A percentile compares a stretch with the other conserved stretches of the same genome.
phyloP scores from a whole-genome alignment of 148 eudicot species.

The Camellia granthamiana region DNA sequence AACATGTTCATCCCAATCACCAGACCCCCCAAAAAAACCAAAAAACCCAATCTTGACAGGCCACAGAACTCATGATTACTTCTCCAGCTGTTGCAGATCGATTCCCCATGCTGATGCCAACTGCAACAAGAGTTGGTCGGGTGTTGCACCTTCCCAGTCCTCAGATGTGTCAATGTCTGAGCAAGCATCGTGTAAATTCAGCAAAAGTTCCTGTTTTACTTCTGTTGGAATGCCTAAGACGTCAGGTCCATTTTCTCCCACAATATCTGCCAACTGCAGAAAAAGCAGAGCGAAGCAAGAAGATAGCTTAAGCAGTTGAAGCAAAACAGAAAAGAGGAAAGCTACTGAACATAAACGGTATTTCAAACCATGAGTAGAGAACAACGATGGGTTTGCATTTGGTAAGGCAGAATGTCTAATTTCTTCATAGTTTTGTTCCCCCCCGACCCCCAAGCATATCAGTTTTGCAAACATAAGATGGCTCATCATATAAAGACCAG shows the following conservation, averaged over 20 bases:
- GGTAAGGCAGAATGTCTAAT: background rate
- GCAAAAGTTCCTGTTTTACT: conserved; percentile 66
- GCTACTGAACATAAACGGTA: background rate
- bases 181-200: conserved; percentile 68
- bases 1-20: conserved; percentile 1
- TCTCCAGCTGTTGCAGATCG: conserved; percentile 64
- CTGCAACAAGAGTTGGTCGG: conserved; percentile 83
- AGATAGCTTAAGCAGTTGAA: background rate
- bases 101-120: conserved; percentile 89
- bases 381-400: background rate
- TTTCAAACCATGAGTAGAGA: background rate
- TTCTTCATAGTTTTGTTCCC: too few species aligned
- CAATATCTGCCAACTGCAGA: conserved; percentile 61
- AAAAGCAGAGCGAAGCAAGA: background rate
- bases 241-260: conserved; percentile 78
- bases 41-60: background rate
- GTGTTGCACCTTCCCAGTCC: conserved; percentile 91
- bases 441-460: background rate
- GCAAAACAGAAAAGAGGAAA: background rate
- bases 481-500: background rate
- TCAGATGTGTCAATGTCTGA: conserved; percentile 67
- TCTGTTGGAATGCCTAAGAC: conserved; percentile 59
- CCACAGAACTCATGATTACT: conserved; percentile 24
- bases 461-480: background rate
- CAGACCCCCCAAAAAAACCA: background rate